Percentiles rank a stretch among this genome's conserved stretches.
phyloP scores from a whole-genome alignment of 1,284 basidiomycete genomes.

The Cryptococcus neoformans region DNA sequence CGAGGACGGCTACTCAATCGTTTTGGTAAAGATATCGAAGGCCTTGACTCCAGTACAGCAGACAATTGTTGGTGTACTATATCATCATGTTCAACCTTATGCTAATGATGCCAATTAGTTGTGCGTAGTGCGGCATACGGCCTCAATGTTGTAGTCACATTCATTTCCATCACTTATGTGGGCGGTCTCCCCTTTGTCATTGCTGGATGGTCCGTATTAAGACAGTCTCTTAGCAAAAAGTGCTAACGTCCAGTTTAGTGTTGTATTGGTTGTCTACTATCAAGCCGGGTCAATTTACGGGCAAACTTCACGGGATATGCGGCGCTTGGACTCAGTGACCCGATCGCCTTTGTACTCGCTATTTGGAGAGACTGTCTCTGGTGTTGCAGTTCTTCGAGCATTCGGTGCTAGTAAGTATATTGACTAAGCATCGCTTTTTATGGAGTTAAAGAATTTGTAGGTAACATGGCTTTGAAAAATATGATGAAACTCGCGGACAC shows the following conservation, averaged over 20 bases:
- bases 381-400: conserved; percentile 75
- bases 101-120: conserved; percentile 9
- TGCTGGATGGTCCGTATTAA: conserved; percentile 46
- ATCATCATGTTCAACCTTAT: neutral
- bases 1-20: conserved; percentile 81
- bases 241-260: conserved; percentile 26
- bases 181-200: conserved; percentile 72
- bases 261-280: conserved; percentile 59
- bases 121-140: conserved; percentile 59
- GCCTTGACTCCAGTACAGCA: conserved; percentile 77
- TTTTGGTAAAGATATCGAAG: conserved; percentile 93
- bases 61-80: conserved; percentile 68
- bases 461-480: conserved; percentile 75
- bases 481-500: conserved; percentile 84
- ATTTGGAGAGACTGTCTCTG: conserved; percentile 85
- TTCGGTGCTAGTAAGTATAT: conserved; percentile 58
- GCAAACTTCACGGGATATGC: conserved; percentile 84
- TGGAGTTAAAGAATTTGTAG: neutral
- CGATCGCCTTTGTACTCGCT: conserved; percentile 88
- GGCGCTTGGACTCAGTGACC: conserved; percentile 80
- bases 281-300: conserved; percentile 66
- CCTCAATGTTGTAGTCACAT: conserved; percentile 45
- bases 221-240: neutral
- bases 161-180: conserved; percentile 67
- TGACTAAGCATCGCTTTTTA: neutral